Base-by-base conservation (phyloP, 2,329 filamentous ascomycete genomes). In the Hirsutella thompsonii region DNA sequence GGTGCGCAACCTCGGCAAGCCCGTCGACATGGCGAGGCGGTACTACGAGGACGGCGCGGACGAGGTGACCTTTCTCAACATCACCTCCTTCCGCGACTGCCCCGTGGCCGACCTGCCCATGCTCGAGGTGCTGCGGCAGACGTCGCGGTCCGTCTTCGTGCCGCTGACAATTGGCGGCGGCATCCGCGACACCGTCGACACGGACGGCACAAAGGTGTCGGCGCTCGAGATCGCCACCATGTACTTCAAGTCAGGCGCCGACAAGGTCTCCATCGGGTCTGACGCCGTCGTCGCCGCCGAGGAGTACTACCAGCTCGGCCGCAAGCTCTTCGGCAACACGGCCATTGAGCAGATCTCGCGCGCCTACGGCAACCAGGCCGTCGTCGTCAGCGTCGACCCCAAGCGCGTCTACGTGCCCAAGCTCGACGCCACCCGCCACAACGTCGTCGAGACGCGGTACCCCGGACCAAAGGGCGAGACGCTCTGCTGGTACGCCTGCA, bases 11-110 rank as follows among this genome's bases (percentile, higher is more conserved):
- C 72, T 98, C 3, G 92, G 92, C 49, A 98, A 98, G 63, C 92
- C 92, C 2, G 89, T 98, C 38, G 88, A 94, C 49, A 84, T 98
- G 76, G 92, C 92, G 8, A 79, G 78, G 62, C 79, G 77, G 54
- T 98, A 98, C 69, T 98, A 96, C 68, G 82, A 93, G 55, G 87
- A 94, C 64, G 92, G 92, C 44, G 89, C 92, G 11, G 92, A 98
- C 62, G 92, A 98, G 64, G 76, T 98, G 42, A 94, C 90, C 1
- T 98, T 98, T 62, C 73, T 98, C 50, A 98, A 98, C 71, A 98
- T 98, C 57, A 98, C 90, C 1, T 92, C 83, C 18, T 98, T 98
- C 74, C 81, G 92, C 46, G 92, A 96, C 67, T 94, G 88, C 49
- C 92, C 92, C 8, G 64, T 96, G 11, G 85, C 81, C 49, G 92